Percentiles rank a stretch among this genome's conserved stretches.
These are phyloP conservation scores for Tephrocybe sp. DNA, from an alignment of 768 basidiomycete species.

Conservation along the genomic window DNA sequence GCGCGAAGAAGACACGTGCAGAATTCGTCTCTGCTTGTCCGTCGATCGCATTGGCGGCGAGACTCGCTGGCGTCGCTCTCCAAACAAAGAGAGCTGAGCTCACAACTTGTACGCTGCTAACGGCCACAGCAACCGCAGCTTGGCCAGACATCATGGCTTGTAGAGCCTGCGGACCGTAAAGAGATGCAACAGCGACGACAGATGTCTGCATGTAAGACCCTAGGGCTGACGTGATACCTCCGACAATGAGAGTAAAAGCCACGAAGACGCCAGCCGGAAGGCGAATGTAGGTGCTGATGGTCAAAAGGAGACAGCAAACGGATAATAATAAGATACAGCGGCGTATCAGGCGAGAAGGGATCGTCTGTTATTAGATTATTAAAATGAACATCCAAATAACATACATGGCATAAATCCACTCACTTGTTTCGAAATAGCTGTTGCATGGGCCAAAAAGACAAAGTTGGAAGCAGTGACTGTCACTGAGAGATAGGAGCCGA, in stretches of 20 bases:
- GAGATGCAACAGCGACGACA: constrained; percentile 75
- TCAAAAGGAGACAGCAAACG: constrained; percentile 56
- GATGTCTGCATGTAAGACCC: constrained; percentile 80
- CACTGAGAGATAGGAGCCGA: constrained; percentile 65
- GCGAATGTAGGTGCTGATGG: constrained; percentile 63
- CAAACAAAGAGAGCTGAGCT: constrained; percentile 61
- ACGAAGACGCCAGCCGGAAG: constrained; percentile 59
- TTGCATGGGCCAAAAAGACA: constrained; percentile 71
- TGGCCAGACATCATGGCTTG: constrained; percentile 83
- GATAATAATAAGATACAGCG: constrained; percentile 50
- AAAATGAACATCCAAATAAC: not conserved
- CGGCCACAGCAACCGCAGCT: constrained; percentile 82
- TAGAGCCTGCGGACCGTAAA: constrained; percentile 73
- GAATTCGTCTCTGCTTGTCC: constrained; percentile 63
- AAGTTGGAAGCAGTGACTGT: constrained; percentile 70
- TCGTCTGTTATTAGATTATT: constrained; percentile 38
- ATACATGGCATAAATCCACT: constrained; percentile 19
- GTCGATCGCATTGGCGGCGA: constrained; percentile 27
- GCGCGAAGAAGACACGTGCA: constrained; percentile 71
- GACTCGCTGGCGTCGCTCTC: constrained; percentile 32
- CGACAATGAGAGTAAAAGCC: constrained; percentile 62
- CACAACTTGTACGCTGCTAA: constrained; percentile 74
- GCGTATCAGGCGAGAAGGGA: constrained; percentile 59
- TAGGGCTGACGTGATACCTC: constrained; percentile 54
- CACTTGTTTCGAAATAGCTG: constrained; percentile 65